A percentile compares a stretch with the other conserved stretches of the same genome.
Conservation (phyloP, 176 grass and related monocot genomes). For the Eleusine coracana region DNA sequence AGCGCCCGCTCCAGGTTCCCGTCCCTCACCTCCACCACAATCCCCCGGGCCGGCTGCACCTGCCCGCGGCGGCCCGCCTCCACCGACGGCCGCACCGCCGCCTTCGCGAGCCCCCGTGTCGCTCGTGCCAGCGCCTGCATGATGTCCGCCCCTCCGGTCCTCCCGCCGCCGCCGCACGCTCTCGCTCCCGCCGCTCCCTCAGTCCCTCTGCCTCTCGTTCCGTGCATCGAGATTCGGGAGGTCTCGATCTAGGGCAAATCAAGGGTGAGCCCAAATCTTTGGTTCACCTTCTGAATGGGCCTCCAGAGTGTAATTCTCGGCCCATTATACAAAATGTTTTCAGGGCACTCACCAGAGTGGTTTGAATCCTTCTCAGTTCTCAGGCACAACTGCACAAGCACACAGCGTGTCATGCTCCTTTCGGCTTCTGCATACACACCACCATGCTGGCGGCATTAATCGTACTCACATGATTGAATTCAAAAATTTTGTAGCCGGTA, state of each 20-base stretch:
- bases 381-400: no score
- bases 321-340: background rate
- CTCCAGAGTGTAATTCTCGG: background rate
- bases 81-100: background rate
- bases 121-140: slow-evolving; percentile 45
- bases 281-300: background rate
- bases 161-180: slow-evolving; percentile 27
- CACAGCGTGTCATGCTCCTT: no score
- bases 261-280: background rate
- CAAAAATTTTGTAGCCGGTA: no score
- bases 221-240: background rate
- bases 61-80: slow-evolving; percentile 7
- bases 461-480: no score
- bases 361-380: no score
- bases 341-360: no score
- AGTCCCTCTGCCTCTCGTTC: background rate
- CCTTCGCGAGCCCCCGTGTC: slow-evolving; percentile 15
- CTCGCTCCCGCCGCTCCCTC: background rate
- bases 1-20: slow-evolving; percentile 91
- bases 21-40: slow-evolving; percentile 73
- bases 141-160: slow-evolving; percentile 8
- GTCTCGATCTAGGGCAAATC: background rate
- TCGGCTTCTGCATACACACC: no score
- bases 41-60: slow-evolving; percentile 58
- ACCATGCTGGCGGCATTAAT: no score